Evolutionary conservation across 2,329 filamentous ascomycete genomes (phyloP).

Genomic region (Gaeumannomyces sp.): DNA sequence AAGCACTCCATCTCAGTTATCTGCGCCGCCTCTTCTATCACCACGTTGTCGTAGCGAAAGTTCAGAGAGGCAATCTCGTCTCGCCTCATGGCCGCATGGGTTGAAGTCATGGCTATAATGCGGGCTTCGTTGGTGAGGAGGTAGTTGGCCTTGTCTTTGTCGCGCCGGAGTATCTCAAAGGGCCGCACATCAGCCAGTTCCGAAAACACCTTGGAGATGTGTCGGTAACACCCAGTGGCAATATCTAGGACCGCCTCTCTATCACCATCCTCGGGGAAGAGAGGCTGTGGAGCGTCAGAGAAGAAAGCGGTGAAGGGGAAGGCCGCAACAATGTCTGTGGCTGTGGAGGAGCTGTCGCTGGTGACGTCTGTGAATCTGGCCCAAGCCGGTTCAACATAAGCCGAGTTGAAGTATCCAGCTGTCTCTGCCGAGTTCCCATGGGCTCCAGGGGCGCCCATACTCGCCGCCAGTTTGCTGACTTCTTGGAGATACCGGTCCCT

Average conservation of each 20-base stretch:
- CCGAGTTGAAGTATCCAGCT: constrained; percentile 90
- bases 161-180: constrained; percentile 85
- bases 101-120: constrained; percentile 97
- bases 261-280: constrained; percentile 64
- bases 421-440: constrained; percentile 96
- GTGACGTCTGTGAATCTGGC: constrained; percentile 68
- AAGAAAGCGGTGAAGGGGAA: constrained; percentile 93
- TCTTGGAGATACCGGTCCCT: constrained; percentile 71
- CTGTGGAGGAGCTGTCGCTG: constrained; percentile 48
- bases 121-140: constrained; percentile 92
- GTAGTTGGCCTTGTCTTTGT: constrained; percentile 93
- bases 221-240: constrained; percentile 77
- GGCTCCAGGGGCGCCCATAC: constrained; percentile 82
- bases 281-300: constrained; percentile 74
- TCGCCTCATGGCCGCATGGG: constrained; percentile 90
- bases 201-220: constrained; percentile 84
- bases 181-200: constrained; percentile 90
- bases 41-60: constrained; percentile 94
- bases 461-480: constrained; percentile 78
- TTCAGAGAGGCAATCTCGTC: constrained; percentile 87
- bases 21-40: constrained; percentile 98
- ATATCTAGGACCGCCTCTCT: constrained; percentile 68
- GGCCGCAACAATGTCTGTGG: constrained; percentile 57
- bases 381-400: constrained; percentile 88
- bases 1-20: constrained; percentile 98